phyloP scores from a whole-genome alignment of 2,329 filamentous ascomycete genomes.

The Trichoderma citrinoviride region DNA sequence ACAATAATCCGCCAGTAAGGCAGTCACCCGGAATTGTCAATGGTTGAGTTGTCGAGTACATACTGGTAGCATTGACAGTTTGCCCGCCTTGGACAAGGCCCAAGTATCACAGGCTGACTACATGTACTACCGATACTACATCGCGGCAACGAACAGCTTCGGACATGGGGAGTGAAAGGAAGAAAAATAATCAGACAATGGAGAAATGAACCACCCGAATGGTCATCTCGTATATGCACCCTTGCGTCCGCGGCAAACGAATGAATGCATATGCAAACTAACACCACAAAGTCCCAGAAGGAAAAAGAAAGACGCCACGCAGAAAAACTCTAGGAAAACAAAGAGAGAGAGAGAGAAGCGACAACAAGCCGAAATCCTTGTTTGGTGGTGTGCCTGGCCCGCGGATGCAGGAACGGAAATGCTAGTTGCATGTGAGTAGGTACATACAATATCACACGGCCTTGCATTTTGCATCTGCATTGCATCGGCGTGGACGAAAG shows the following conservation, averaged over 20 bases:
- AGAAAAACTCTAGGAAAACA: background rate
- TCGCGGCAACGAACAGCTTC: no score
- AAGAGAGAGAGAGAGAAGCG: background rate
- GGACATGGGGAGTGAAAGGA: no score
- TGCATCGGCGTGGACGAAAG: background rate
- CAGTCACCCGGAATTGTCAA: no score
- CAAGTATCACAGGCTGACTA: no score
- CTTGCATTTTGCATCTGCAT: background rate
- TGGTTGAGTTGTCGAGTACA: no score
- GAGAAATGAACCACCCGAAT: background rate
- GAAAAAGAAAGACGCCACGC: background rate
- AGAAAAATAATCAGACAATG: no score
- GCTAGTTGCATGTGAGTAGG: no score
- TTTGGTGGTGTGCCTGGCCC: background rate
- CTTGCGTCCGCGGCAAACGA: conserved; percentile 5
- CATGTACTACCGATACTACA: no score
- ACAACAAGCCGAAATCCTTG: no score
- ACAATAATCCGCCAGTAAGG: background rate
- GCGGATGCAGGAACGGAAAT: conserved; percentile 4
- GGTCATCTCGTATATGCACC: conserved; percentile 10
- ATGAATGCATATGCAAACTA: conserved; percentile 12
- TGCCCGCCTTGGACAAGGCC: no score
- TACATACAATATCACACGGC: background rate
- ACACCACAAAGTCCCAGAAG: background rate
- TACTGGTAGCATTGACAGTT: no score